These are phyloP conservation scores for Entomortierella parvispora DNA, from an alignment of 192 early-diverging fungal genomes.

Conservation along the genomic window DNA sequence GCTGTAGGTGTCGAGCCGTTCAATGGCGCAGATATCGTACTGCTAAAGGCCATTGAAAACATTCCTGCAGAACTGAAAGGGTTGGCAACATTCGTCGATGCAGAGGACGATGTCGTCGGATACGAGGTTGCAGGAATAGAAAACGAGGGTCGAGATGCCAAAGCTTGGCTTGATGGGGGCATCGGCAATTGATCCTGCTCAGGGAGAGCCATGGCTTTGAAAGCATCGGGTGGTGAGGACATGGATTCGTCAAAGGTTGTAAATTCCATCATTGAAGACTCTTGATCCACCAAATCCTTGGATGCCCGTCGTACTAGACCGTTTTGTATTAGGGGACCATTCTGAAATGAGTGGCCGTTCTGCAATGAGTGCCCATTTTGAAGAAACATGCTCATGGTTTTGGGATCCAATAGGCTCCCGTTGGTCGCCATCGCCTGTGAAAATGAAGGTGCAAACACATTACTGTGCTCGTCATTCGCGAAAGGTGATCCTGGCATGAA, in stretches of 20 bases:
- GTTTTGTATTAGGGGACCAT: background rate
- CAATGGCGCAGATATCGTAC: constrained; percentile 22
- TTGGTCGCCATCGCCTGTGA: constrained; percentile 6
- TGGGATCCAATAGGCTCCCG: constrained; percentile 43
- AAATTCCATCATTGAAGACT: constrained; percentile 39
- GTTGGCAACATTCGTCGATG: constrained; percentile 4
- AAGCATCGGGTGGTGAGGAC: constrained; percentile 26
- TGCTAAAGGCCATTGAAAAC: constrained; percentile 22
- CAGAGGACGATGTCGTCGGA: background rate
- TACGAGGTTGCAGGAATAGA: constrained; percentile 4
- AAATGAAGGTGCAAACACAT: constrained; percentile 17
- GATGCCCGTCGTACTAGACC: background rate
- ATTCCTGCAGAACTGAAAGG: constrained; percentile 32
- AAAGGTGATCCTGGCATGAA: constrained; percentile 39
- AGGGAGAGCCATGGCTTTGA: background rate
- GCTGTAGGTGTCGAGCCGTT: background rate
- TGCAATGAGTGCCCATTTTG: too few relatives aligned
- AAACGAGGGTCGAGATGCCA: constrained; percentile 8
- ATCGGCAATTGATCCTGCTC: background rate
- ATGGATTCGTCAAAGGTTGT: constrained; percentile 41
- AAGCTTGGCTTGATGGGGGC: background rate
- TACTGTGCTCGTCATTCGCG: constrained; percentile 18
- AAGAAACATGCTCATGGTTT: constrained; percentile 41
- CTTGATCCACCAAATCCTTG: constrained; percentile 13
- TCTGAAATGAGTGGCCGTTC: too few relatives aligned